Base-by-base conservation (phyloP, 2,329 filamentous ascomycete genomes). In the Alternaria postmessia region DNA sequence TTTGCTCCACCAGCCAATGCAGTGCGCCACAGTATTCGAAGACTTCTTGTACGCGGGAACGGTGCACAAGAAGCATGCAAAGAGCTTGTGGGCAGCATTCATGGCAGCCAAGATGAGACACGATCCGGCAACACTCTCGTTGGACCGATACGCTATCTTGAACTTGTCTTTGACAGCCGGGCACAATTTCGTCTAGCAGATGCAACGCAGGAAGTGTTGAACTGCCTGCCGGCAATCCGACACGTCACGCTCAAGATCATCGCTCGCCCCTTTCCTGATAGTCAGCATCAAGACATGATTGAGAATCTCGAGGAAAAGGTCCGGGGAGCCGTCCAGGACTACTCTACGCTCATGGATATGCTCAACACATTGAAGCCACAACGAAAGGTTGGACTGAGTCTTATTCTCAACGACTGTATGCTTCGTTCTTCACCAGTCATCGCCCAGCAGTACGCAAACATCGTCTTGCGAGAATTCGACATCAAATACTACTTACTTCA, bases 91-190 rank as follows among this genome's bases (percentile, higher is more conserved):
- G 3, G 32, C 14, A 18, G 18, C 26, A 26, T 47, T 47, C n/a
- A 12, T 32, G 26, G n/a, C 11, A n/a, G 9, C 44, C 44, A 47
- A 11, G 11, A 38, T 12, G 36, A 18, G 8, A 47, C 26, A 47
- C n/a, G 26, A 28, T 32, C 36, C 36, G n/a, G 36, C 14, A n/a
- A 18, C 32, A 14, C 28, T 3, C 0, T 30, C 11, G 26, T 18
- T 16, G 44, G 11, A 7, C 44, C 44, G 26, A 47, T 47, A 47
- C 44, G 44, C 44, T 47, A 47, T 47, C 44, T 47, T 30, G 44
- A 47, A n/a, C 26, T 47, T 30, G 26, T 32, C 5, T 47, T 47
- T 18, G 26, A 47, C 16, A 47, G 26, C 28, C 16, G 44, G 44
- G 26, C 44, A 47, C 12, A 47, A 1, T 47, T 32, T 28, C 26